phyloP scores from a whole-genome alignment of 1,139 yeast genomes.

The Scheffersomyces cryptocercus region DNA sequence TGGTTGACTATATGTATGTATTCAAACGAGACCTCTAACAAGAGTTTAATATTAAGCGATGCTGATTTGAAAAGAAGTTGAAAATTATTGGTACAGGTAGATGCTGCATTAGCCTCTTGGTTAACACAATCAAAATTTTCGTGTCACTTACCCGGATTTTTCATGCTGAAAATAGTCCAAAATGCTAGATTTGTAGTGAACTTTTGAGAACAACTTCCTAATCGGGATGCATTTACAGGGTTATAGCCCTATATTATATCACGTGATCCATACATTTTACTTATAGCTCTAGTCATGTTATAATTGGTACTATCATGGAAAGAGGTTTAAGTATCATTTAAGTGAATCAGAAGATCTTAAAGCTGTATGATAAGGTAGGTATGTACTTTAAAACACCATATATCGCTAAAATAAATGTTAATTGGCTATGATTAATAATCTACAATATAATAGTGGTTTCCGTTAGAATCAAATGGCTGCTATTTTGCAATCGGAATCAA shows the following conservation, averaged over 20 bases:
- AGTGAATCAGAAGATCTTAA: too few species aligned
- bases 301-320: too few species aligned
- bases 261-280: constrained; percentile 7
- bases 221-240: constrained; percentile 8
- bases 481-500: too few species aligned
- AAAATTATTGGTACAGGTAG: not conserved
- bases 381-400: too few species aligned
- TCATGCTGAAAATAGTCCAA: not conserved
- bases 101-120: not conserved
- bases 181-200: constrained; percentile 8
- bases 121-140: not conserved
- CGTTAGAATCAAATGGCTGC: too few species aligned
- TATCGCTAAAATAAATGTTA: too few species aligned
- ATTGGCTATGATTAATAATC: too few species aligned
- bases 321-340: too few species aligned
- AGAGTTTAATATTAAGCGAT: not conserved
- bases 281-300: too few species aligned
- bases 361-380: too few species aligned
- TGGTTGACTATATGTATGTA: constrained; percentile 5
- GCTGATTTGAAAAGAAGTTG: not conserved
- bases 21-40: constrained; percentile 2
- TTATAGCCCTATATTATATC: constrained; percentile 9
- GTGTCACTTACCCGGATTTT: constrained; percentile 2
- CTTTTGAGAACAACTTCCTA: constrained; percentile 11
- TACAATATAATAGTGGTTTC: too few species aligned